Evolutionary conservation across 352 stramenopile genomes (phyloP), one percentile per base, ranked within the genome.

Genomic region (Pythium grandisporangium): DNA sequence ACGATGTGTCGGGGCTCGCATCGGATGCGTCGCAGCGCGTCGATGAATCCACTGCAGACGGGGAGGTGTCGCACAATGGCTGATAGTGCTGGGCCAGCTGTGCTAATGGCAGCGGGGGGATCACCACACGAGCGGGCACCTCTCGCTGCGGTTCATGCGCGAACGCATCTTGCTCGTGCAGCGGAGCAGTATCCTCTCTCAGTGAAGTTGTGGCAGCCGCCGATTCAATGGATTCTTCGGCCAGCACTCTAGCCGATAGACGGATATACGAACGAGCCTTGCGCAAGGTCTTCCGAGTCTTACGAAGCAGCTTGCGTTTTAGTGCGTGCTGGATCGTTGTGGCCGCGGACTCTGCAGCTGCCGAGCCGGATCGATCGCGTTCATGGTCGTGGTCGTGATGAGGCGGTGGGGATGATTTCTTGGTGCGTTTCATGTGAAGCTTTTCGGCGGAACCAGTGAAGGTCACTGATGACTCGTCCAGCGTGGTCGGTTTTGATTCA

Each of bases 291-390:
- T 35, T 32, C 33, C 40, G 43, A 6, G 50, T 58, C 20, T 51
- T 30, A 16, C 45, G 25, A 17, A 58, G 19, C 13, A 70, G n/a
- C 7, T 55, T 64, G 49, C 65, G 63, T 40, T 71, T 73, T 37
- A 80, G 14, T 5, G 59, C 67, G 17, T 69, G 63, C 20, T 76
- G 64, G 14, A 80, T 76, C 3, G 56, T 80, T 10, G 20, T 30
- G 0, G 66, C 67, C 2, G 67, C 63, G 16, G 45, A 51, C 12
- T 71, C 48, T 6, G 38, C 42, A 22, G n/a, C n/a, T 55, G 24
- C 37, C 41, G 5, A 32, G 35, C n/a, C 7, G 30, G 24, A 17
- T 27, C 33, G 20, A n/a, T 57, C 47, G 4, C 5, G 32, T 37
- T 16, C 2, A 1, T 27, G 6, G 16, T 34, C 20, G 14, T 32